Percentiles rank a stretch among this genome's conserved stretches.
These are phyloP conservation scores for Monilinia laxa DNA, from an alignment of 2,329 filamentous ascomycete genomes.

Conservation along the genomic window DNA sequence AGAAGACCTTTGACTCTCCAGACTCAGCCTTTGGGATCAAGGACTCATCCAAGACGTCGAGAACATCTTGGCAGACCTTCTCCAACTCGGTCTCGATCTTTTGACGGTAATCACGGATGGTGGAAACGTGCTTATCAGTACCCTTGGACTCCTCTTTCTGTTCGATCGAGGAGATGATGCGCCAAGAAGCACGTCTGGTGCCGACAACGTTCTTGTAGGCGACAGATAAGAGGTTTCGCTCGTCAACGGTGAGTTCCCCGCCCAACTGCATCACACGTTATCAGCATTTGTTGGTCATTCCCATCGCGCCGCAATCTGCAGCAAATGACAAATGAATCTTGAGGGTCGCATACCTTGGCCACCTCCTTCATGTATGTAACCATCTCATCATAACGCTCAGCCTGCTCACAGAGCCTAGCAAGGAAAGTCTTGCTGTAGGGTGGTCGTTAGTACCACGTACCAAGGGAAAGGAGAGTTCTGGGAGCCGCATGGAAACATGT, in stretches of 20 bases:
- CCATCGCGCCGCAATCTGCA: conserved; percentile 19
- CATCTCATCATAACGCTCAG: conserved; percentile 99
- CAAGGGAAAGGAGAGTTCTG: conserved; percentile 20
- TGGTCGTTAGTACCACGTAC: conserved; percentile 31
- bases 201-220: conserved; percentile 99
- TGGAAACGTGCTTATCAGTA: conserved; percentile 87
- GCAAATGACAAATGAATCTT: conserved; percentile 31
- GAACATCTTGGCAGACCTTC: conserved; percentile 97
- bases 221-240: conserved; percentile 97
- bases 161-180: conserved; percentile 99
- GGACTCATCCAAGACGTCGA: conserved; percentile 88
- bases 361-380: conserved; percentile 99
- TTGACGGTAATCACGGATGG: conserved; percentile 95
- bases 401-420: conserved; percentile 99
- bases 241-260: conserved; percentile 84
- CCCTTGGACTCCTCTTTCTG: conserved; percentile 99
- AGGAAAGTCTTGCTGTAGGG: conserved; percentile 93
- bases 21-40: conserved; percentile 94
- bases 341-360: conserved; percentile 66
- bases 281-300: conserved; percentile 28
- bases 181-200: conserved; percentile 96
- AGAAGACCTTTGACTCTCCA: conserved; percentile 99
- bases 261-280: conserved; percentile 49
- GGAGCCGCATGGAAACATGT: conserved; percentile 21
- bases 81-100: conserved; percentile 98